These are phyloP conservation scores for Fusarium sp. DNA, from an alignment of 2,329 filamentous ascomycete genomes.

Conservation along the genomic window DNA sequence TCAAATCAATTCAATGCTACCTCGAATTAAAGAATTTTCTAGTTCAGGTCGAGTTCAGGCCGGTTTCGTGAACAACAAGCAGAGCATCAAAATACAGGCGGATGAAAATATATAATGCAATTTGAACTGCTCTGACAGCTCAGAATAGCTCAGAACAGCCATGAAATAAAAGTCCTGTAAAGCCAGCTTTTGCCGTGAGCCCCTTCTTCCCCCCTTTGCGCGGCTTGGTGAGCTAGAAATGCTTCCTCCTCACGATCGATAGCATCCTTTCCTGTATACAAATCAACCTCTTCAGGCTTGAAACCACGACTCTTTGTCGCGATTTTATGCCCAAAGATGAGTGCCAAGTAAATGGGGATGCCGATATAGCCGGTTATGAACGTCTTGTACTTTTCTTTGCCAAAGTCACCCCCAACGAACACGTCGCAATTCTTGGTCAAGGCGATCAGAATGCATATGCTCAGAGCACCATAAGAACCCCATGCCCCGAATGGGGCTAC, in stretches of 20 bases:
- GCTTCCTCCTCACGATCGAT: conserved; percentile 81
- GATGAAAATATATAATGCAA: too few relatives aligned
- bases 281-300: conserved; percentile 73
- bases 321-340: conserved; percentile 79
- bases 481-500: conserved; percentile 78
- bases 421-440: conserved; percentile 87
- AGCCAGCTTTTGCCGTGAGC: conserved; percentile 52
- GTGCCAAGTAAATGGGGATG: conserved; percentile 80
- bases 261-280: conserved; percentile 80
- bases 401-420: conserved; percentile 68
- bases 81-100: too few relatives aligned
- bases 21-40: too few relatives aligned
- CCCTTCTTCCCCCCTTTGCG: conserved; percentile 46
- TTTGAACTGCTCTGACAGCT: too few relatives aligned
- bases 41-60: too few relatives aligned
- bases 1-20: too few relatives aligned
- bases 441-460: conserved; percentile 80
- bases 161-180: conserved; percentile 58
- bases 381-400: conserved; percentile 78
- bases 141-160: conserved; percentile 56
- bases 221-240: conserved; percentile 66
- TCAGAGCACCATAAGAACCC: conserved; percentile 78
- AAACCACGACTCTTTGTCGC: conserved; percentile 68
- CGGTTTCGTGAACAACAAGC: too few relatives aligned
- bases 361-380: conserved; percentile 85